A percentile compares a stretch with the other conserved stretches of the same genome.
Conservation (phyloP, 495 filamentous ascomycete species). For the Opeltia flavorubescens region DNA sequence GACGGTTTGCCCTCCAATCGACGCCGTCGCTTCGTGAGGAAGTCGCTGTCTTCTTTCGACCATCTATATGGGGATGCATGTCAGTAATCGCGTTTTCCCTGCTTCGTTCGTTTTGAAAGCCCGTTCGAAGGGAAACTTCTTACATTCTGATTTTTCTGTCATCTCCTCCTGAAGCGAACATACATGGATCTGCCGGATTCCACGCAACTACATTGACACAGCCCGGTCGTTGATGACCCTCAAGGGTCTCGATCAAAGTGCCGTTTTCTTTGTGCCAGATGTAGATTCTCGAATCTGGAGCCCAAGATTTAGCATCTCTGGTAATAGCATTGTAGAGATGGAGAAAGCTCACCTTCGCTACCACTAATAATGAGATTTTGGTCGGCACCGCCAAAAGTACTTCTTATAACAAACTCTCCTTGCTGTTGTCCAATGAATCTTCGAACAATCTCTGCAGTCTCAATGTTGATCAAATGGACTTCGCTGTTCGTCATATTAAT, state of each 20-base stretch:
- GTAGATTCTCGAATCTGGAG: conserved; percentile 58
- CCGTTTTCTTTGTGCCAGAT: conserved; percentile 86
- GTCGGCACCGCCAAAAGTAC: conserved; percentile 71
- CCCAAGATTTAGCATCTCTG: conserved; percentile 4
- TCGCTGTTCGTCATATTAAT: conserved; percentile 65
- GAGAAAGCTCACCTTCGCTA: conserved; percentile 58
- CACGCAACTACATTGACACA: conserved; percentile 85
- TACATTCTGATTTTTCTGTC: conserved; percentile 80
- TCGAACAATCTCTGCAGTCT: conserved; percentile 55
- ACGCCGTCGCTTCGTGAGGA: background rate
- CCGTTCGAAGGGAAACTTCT: conserved; percentile 18
- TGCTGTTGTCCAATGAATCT: conserved; percentile 62
- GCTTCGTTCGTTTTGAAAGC: no score
- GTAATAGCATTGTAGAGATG: background rate
- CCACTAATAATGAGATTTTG: conserved; percentile 86
- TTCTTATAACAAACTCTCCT: conserved; percentile 61
- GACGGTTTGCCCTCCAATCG: no score
- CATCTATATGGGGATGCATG: no score
- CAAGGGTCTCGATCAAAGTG: conserved; percentile 55
- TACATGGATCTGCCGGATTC: conserved; percentile 67
- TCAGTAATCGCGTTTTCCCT: no score
- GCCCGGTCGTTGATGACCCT: conserved; percentile 51
- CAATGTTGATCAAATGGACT: conserved; percentile 63
- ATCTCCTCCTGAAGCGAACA: conserved; percentile 89
- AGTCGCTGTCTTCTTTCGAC: background rate